Percentiles rank a stretch among this genome's conserved stretches.
These are phyloP conservation scores for Gardenia jasminoides DNA, from an alignment of 257 asterid genomes.

Conservation along the genomic window DNA sequence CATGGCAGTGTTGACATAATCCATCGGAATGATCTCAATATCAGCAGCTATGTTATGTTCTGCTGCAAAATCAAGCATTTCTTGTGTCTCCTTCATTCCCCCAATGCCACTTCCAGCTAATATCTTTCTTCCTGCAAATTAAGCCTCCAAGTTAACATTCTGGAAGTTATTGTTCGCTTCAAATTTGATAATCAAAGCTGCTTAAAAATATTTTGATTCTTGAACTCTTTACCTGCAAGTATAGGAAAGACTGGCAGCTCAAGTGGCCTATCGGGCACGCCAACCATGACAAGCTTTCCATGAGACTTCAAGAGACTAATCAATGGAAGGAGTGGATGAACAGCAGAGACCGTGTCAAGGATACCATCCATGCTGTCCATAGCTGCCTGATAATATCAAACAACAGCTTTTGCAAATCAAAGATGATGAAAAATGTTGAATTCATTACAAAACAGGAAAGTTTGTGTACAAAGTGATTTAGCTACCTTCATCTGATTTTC, in stretches of 20 bases:
- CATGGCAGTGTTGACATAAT: conserved; percentile 40
- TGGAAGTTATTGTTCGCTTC: background rate
- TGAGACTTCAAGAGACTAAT: conserved; percentile 22
- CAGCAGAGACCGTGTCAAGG: conserved; percentile 32
- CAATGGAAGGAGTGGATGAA: conserved; percentile 32
- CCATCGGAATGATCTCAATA: conserved; percentile 36
- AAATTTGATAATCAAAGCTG: background rate
- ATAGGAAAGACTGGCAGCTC: conserved; percentile 27
- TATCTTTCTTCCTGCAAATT: conserved; percentile 30
- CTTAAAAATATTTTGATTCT: background rate
- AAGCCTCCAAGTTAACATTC: background rate
- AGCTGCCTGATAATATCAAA: conserved; percentile 13
- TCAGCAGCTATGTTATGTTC: conserved; percentile 37
- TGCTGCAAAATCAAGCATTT: conserved; percentile 47
- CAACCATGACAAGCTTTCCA: conserved; percentile 35
- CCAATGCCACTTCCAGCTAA: conserved; percentile 36
- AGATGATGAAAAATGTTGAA: too few species aligned
- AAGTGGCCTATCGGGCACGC: conserved; percentile 29
- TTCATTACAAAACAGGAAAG: background rate
- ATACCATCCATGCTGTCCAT: conserved; percentile 24
- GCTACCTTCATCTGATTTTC: conserved; percentile 48
- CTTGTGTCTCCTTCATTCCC: conserved; percentile 44
- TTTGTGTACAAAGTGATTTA: background rate
- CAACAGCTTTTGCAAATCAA: background rate
- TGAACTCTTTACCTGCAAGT: conserved; percentile 16